Base-by-base conservation (phyloP, 2,329 filamentous ascomycete genomes). In the Trichophyton mentagrophytes region DNA sequence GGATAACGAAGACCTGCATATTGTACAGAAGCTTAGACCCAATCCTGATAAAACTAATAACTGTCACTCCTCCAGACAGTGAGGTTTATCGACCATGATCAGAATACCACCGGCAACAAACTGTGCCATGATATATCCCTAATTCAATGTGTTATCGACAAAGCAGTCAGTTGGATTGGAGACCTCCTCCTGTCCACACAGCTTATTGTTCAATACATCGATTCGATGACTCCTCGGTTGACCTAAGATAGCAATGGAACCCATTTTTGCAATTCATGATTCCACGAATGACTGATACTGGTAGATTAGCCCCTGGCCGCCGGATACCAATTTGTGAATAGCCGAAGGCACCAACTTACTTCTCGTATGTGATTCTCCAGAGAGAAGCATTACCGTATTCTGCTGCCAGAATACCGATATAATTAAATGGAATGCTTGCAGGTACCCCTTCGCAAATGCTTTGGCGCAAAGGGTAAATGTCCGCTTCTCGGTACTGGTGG, bases 401-500 rank as follows among this genome's bases (percentile, higher is more conserved):
- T 56, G 73, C 69, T 7, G 67, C 66, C 53, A 77, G 65, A 11
- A 78, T 69, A 11, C 69, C 65, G 59, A 72, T 68, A 60, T 77
- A 78, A 30, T 69, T 69, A 61, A 71, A 77, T 3, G 89, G 89
- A 25, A 93, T 81, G 65, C 79, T 80, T 25, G 87, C 87, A 11
- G 79, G 75, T 1, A 88, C 84, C 20, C 87, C 88, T 74, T 93
- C 89, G 66, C 89, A 93, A 64, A 82, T 80, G 27, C 84, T 87
- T 69, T 84, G 79, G 15, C 88, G 81, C 79, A 93, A 78, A 2
- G 89, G 89, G 74, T 85, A 93, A 11, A 93, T 76, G 66, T 93
- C 87, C n/a, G 76, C 76, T 27, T 81, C 84, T 47, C 76, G 73
- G 72, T 93, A 93, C 53, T 79, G 77, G 73, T 95, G 89, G 67